Base-by-base conservation (phyloP, 176 grass and related monocot species). In the Eleusine coracana region DNA sequence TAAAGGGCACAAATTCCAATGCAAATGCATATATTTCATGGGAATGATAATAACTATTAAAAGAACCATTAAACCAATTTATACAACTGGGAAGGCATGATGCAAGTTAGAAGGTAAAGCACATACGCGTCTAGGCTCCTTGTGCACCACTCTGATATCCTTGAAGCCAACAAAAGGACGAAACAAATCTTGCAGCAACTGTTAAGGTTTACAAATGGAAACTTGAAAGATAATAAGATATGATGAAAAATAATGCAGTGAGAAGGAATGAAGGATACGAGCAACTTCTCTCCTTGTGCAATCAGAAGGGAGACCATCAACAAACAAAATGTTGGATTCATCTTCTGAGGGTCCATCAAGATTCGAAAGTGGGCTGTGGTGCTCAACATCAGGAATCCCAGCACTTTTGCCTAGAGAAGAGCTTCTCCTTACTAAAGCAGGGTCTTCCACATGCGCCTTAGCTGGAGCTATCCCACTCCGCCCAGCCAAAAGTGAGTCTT, bases 201-300 rank as follows among this genome's bases (percentile, higher is more conserved):
- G 66, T 92, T 87, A 94, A 94, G 87, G 77, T 67, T 84, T 76
- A 20, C 62, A 80, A 83, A 71, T 81, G 7, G 37, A 38, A 79
- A 88, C 48, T 76, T 84, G 29, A 4, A 52, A 82, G 11, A 68
- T 48, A 74, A 40, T 42, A 29, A 83, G 55, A 60, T 78, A 59
- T 66, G 45, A 68, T 52, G 56, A 48, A 73, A 67, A 76, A 71
- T 9, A 66, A 66, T 73, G 51, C 6, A 62, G 72, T 8, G 63
- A 20, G 5, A 59, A 59, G 21, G 21, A 59, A 59, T 59, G 18
- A 96, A 91, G 90, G 90, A 96, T 96, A 96, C 93, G 91, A 65
- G 85, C 75, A 56, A 93, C 91, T 93, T 96, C 91, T 93, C 93
- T 91, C 78, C 93, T 89, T 72, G 91, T 89, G 80, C 91, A 96